Percentiles rank a stretch among this genome's conserved stretches.
phyloP scores from a whole-genome alignment of 2,329 filamentous ascomycete species.

The Thelonectria blattea region DNA sequence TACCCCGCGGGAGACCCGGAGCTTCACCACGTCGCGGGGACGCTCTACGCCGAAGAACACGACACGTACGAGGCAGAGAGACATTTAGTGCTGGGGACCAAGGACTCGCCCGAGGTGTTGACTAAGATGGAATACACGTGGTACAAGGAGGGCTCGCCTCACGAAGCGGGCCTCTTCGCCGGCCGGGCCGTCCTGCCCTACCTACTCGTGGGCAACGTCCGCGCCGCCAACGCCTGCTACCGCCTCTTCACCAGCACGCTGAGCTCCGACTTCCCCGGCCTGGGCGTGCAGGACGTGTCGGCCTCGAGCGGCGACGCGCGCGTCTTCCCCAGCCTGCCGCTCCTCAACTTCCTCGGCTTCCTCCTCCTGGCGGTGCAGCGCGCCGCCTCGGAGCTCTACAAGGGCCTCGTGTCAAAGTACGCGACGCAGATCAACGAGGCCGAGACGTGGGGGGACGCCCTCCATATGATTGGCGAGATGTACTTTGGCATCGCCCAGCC shows the following conservation, averaged over 20 bases:
- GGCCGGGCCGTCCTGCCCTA: conserved; percentile 90
- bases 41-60: conserved; percentile 89
- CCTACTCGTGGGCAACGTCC: conserved; percentile 86
- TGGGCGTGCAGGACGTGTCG: conserved; percentile 83
- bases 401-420: conserved; percentile 83
- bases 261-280: conserved; percentile 50
- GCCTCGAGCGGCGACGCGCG: conserved; percentile 74
- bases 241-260: conserved; percentile 62
- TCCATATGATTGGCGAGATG: conserved; percentile 91
- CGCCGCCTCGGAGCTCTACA: conserved; percentile 78
- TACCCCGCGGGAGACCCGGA: conserved; percentile 93
- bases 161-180: conserved; percentile 85
- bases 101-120: conserved; percentile 82
- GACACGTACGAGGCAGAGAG: conserved; percentile 92
- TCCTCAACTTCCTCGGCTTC: conserved; percentile 92
- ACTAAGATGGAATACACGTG: conserved; percentile 88
- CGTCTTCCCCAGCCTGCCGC: conserved; percentile 88
- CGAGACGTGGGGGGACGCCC: conserved; percentile 77
- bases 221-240: conserved; percentile 84
- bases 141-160: conserved; percentile 88
- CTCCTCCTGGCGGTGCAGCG: conserved; percentile 84
- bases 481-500: conserved; percentile 94
- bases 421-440: conserved; percentile 77
- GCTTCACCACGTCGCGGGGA: conserved; percentile 89
- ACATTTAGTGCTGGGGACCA: conserved; percentile 87